Conservation (phyloP, 176 grass and related monocot genomes). For the Zea luxurians region DNA sequence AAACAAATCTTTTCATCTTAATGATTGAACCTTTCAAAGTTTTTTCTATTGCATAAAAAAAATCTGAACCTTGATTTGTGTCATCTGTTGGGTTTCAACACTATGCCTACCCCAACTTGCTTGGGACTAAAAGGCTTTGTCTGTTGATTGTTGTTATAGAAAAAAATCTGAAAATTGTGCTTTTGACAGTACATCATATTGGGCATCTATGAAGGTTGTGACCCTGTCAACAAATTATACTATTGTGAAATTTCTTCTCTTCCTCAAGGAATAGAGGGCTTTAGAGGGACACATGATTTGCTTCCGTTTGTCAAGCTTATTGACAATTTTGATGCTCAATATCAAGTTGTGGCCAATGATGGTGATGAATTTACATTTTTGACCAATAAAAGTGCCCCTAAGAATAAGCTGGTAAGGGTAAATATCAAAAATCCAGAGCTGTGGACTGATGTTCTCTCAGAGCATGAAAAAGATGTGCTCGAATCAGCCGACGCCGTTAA, state of each 20-base stretch:
- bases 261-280: slow-evolving; percentile 61
- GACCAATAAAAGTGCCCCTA: slow-evolving; percentile 85
- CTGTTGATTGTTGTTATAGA: too few species aligned
- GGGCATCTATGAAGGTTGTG: slow-evolving; percentile 63
- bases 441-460: slow-evolving; percentile 66
- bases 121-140: too few species aligned
- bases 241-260: slow-evolving; percentile 79
- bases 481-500: slow-evolving; percentile 65
- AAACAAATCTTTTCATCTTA: slow-evolving; percentile 15
- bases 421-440: slow-evolving; percentile 63
- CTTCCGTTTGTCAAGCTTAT: slow-evolving; percentile 94
- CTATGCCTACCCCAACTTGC: too few species aligned
- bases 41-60: neutral
- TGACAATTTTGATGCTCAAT: slow-evolving; percentile 81
- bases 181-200: slow-evolving; percentile 73
- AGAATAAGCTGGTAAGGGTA: slow-evolving; percentile 75
- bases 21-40: slow-evolving; percentile 3
- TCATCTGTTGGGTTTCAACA: too few species aligned
- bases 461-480: slow-evolving; percentile 84
- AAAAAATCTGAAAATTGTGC: slow-evolving; percentile 13
- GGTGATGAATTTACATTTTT: slow-evolving; percentile 74
- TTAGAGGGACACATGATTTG: slow-evolving; percentile 51
- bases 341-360: slow-evolving; percentile 76
- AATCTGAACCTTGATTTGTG: neutral
- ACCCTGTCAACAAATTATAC: slow-evolving; percentile 90